Evolutionary conservation across 2,329 filamentous ascomycete species (phyloP), one percentile per base, ranked within the genome.

Genomic region (Aspergillus sp.): DNA sequence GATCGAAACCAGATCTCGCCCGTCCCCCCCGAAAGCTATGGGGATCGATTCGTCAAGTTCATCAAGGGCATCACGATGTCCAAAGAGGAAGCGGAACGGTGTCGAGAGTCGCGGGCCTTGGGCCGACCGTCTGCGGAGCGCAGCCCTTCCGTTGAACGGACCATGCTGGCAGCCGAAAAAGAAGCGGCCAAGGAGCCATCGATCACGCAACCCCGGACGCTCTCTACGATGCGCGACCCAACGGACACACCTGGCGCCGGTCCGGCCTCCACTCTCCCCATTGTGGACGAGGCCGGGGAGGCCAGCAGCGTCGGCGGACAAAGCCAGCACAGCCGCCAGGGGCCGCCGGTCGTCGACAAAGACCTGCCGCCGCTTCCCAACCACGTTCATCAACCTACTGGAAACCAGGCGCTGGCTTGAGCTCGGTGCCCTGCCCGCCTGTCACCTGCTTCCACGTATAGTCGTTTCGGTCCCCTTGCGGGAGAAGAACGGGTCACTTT

Each of bases 31-130:
- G 85, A 91, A 56, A 83, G 90, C 52, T 99, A 99, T 65, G 94
- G 94, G 23, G 91, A 97, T 53, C 87, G 94, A 4, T 99, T 99
- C 71, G 82, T 95, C 69, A 88, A 89, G 60, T 99, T 99, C 70
- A 92, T 99, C 66, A 87, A 87, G 46, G 87, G 88, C 34, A 88
- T 96, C 59, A 97, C 94, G 17, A 95, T 92, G 84, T 94, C 91
- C 1, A 81, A 83, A 13, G 93, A 97, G 74, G 89, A 94, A 68
- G 90, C 87, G 13, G 83, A 85, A 41, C 81, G 87, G 42, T 60
- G 59, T 41, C 60, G 62, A 34, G 65, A 70, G 36, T 64, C 66
- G 19, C 63, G 63, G 42, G 64, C 58, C 13, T 57, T 63, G n/a
- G 64, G 57, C 40, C 47, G 57, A 42, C 64, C 54, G 56, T 72